Conservation (phyloP, 1,139 yeast species). For the Wickerhamomyces sp. region DNA sequence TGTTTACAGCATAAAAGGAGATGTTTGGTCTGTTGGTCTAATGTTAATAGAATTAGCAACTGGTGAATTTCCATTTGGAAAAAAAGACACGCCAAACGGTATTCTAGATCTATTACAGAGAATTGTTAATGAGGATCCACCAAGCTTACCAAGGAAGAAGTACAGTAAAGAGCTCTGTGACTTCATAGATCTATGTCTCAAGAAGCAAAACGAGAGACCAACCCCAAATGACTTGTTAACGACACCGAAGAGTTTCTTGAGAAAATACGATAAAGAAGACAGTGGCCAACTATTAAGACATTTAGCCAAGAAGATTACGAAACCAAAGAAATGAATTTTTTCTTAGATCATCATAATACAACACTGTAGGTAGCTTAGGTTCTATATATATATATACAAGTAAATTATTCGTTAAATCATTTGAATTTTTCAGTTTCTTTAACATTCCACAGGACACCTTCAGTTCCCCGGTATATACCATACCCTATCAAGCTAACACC, state of each 20-base stretch:
- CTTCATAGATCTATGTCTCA: constrained; percentile 64
- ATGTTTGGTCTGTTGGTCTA: constrained; percentile 93
- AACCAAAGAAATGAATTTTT: constrained; percentile 2
- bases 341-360: too few relatives aligned
- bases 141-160: constrained; percentile 48
- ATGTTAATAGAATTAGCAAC: constrained; percentile 85
- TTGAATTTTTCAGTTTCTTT: constrained; percentile 17
- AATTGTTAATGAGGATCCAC: constrained; percentile 91
- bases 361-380: too few relatives aligned
- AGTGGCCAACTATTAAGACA: constrained; percentile 23
- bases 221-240: constrained; percentile 53
- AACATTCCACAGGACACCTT: constrained; percentile 47
- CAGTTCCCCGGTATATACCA: constrained; percentile 55
- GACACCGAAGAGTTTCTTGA: constrained; percentile 22
- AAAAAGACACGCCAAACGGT: constrained; percentile 70
- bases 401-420: background rate
- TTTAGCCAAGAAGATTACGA: constrained; percentile 20
- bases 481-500: constrained; percentile 50
- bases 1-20: constrained; percentile 87
- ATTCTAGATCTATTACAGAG: constrained; percentile 85
- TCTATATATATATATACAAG: background rate
- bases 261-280: constrained; percentile 22
- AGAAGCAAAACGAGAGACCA: constrained; percentile 57
- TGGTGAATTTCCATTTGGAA: constrained; percentile 66
- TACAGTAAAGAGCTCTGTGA: constrained; percentile 43